Conservation (phyloP, 352 stramenopile species). For the Phytopythium chamaehyphon region DNA sequence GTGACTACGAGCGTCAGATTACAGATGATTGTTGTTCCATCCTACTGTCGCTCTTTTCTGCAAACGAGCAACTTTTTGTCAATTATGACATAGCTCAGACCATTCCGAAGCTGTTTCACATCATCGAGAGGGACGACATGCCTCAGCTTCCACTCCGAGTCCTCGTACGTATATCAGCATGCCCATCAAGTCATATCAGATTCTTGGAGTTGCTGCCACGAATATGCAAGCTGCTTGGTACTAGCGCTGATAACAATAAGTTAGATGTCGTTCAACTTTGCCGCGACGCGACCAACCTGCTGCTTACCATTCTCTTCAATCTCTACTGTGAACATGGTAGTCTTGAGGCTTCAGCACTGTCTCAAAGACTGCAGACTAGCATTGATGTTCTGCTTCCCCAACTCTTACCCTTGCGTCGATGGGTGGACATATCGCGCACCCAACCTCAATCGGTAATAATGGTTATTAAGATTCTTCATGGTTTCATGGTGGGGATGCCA, state of each 20-base stretch:
- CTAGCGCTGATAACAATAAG: not conserved
- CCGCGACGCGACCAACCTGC: slow-evolving; percentile 13
- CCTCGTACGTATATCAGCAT: slow-evolving; percentile 42
- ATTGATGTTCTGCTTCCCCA: slow-evolving; percentile 39
- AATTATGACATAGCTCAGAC: slow-evolving; percentile 50
- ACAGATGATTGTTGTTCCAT: slow-evolving; percentile 48
- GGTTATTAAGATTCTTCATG: slow-evolving; percentile 51
- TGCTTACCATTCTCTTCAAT: slow-evolving; percentile 61
- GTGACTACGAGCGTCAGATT: slow-evolving; percentile 12
- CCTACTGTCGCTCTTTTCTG: slow-evolving; percentile 38
- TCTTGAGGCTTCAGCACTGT: slow-evolving; percentile 4
- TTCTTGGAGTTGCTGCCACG: slow-evolving; percentile 36
- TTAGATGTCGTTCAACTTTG: slow-evolving; percentile 8
- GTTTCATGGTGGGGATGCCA: slow-evolving; percentile 21
- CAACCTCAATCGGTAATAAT: slow-evolving; percentile 31
- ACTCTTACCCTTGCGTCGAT: slow-evolving; percentile 50
- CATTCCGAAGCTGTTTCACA: slow-evolving; percentile 40
- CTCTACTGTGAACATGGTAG: slow-evolving; percentile 33
- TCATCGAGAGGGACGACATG: slow-evolving; percentile 25
- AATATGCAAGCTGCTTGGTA: slow-evolving; percentile 18
- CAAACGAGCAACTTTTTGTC: slow-evolving; percentile 34
- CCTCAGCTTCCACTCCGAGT: slow-evolving; percentile 42
- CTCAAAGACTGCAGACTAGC: slow-evolving; percentile 13
- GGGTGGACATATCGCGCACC: slow-evolving; percentile 29
- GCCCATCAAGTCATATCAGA: slow-evolving; percentile 20